Evolutionary conservation across 2,329 filamentous ascomycete genomes (phyloP), one percentile per base, ranked within the genome.

Genomic region (Cordyceps javanica): DNA sequence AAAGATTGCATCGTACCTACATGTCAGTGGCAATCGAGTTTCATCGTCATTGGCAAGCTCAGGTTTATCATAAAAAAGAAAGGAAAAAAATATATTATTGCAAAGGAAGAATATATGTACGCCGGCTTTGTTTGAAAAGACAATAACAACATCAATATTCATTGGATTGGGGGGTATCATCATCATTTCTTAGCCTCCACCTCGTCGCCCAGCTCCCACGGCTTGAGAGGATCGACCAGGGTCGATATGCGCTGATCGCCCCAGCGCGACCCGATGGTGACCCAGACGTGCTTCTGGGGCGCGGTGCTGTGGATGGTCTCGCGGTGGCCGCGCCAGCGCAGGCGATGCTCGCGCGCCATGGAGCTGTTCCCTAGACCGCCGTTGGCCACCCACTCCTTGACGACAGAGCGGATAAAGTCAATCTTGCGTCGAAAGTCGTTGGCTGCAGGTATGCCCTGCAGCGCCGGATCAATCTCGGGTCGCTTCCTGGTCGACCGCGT

Each of bases 401-500:
- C 79, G 16, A 90, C 80, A 53, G 79, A 73, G 62, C 81, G 79
- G 65, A 92, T 83, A 67, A 92, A 92, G 59, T 85, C 80, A 58
- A 93, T 80, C 75, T 93, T 93, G 64, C 78, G 79, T 34, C 86
- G 82, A 67, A 93, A 83, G 62, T 86, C 82, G 68, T 93, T 93
- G 41, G 87, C 86, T 21, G 82, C 79, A 0, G 89, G 86, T 57
- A 90, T 83, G 57, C 80, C 77, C 68, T 86, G 82, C 14, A 86
- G 71, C 66, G 82, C 80, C 0, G 80, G 76, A 48, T 80, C 77
- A 62, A 87, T 87, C 61, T 85, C 81, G 10, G 83, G 82, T 5
- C 83, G 78, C 61, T 77, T 79, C 25, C 82, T 77, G 13, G 77
- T 73, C 5, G 75, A 73, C 16, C 70, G 69, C n/a, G 69, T 56